Percentiles rank a stretch among this genome's conserved stretches.
Evolutionary conservation across 2,329 filamentous ascomycete species (phyloP).

Genomic region (Scedosporium minutisporum): DNA sequence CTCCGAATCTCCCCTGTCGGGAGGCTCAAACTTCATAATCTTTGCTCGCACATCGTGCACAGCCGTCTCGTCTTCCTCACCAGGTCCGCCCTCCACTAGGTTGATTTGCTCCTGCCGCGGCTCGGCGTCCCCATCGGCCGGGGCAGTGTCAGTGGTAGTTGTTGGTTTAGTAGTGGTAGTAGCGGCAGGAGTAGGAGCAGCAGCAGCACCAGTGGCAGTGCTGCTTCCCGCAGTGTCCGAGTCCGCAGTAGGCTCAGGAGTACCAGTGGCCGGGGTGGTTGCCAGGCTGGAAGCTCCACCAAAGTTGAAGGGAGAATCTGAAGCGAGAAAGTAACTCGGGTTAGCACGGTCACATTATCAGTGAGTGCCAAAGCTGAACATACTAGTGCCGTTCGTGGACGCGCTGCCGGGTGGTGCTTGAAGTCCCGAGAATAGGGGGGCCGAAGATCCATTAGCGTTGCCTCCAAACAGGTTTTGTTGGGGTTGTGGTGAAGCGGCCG

Average conservation of each 20-base stretch:
- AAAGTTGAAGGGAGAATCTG: conserved; percentile 47
- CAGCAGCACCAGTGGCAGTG: neutral
- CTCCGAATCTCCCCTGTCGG: conserved; percentile 34
- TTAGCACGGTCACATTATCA: conserved; percentile 22
- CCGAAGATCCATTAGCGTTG: conserved; percentile 12
- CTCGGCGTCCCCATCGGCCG: conserved; percentile 42
- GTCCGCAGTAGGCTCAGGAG: conserved; percentile 44
- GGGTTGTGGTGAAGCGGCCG: conserved; percentile 2
- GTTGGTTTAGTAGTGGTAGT: neutral
- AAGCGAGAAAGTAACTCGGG: conserved; percentile 24
- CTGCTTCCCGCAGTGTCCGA: neutral
- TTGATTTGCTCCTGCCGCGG: conserved; percentile 57
- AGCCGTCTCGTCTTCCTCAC: conserved; percentile 63
- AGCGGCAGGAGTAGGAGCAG: neutral
- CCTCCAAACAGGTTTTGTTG: conserved; percentile 11
- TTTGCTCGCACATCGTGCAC: conserved; percentile 64
- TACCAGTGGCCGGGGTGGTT: conserved; percentile 49
- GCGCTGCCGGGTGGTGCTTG: conserved; percentile 32
- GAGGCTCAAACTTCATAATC: conserved; percentile 50
- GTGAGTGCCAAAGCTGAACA: conserved; percentile 16
- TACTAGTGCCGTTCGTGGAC: conserved; percentile 37
- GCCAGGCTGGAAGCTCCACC: conserved; percentile 51
- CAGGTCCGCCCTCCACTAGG: conserved; percentile 54
- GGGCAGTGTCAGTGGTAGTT: conserved; percentile 11
- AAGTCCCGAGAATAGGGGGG: conserved; percentile 27